These are phyloP conservation scores for Tubosaeta sp. DNA, from an alignment of 768 basidiomycete species.

Conservation along the genomic window DNA sequence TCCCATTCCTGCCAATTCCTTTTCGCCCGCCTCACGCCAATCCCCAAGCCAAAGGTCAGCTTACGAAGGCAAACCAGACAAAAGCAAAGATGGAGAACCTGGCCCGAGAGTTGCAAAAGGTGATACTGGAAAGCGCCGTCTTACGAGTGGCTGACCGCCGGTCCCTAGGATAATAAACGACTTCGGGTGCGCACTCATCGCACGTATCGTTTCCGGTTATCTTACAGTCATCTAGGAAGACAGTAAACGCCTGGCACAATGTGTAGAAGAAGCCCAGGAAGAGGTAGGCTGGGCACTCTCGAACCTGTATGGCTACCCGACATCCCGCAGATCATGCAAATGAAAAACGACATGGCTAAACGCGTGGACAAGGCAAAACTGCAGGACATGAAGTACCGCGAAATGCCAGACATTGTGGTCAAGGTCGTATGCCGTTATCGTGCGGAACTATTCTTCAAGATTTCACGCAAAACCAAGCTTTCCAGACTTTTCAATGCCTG, in stretches of 20 bases:
- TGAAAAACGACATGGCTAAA: slow-evolving; percentile 79
- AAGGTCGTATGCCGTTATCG: slow-evolving; percentile 87
- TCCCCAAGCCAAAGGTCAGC: slow-evolving; percentile 67
- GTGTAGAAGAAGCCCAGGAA: slow-evolving; percentile 82
- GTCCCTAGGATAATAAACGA: slow-evolving; percentile 77
- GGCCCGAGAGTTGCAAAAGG: slow-evolving; percentile 87
- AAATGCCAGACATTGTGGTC: slow-evolving; percentile 86
- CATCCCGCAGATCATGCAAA: slow-evolving; percentile 59
- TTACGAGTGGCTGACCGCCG: slow-evolving; percentile 15
- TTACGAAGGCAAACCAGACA: slow-evolving; percentile 84
- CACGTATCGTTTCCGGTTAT: slow-evolving; percentile 9
- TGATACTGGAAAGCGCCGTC: slow-evolving; percentile 23
- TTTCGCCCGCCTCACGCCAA: slow-evolving; percentile 14
- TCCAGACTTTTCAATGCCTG: slow-evolving; percentile 81
- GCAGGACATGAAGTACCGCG: slow-evolving; percentile 77
- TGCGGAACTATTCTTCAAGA: slow-evolving; percentile 89
- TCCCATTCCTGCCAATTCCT: slow-evolving; percentile 8
- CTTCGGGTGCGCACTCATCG: slow-evolving; percentile 57
- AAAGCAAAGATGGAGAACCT: slow-evolving; percentile 89
- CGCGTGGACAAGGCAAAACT: slow-evolving; percentile 74
- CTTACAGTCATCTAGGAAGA: slow-evolving; percentile 58
- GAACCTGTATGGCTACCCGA: slow-evolving; percentile 2
- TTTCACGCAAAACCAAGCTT: slow-evolving; percentile 85
- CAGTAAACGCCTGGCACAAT: slow-evolving; percentile 72
- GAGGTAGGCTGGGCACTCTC: slow-evolving; percentile 46